Base-by-base conservation (phyloP, 2,329 filamentous ascomycete species). In the Pseudogymnoascus sp. region DNA sequence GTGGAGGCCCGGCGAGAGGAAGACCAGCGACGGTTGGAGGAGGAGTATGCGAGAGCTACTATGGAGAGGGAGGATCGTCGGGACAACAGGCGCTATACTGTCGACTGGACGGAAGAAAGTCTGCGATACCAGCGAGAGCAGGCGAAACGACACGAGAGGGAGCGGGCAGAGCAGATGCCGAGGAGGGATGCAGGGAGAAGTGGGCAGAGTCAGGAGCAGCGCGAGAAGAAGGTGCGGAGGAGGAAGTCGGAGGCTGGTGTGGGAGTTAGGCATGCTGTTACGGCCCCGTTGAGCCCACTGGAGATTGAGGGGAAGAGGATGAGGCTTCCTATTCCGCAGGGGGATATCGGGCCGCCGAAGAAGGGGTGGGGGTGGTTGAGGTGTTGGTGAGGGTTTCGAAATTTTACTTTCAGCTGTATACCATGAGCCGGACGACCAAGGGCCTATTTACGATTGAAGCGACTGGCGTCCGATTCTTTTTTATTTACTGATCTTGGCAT, bases 1-100 rank as follows among this genome's bases (percentile, higher is more conserved):
- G 78, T 83, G 54, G 84, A 86, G 76, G 69, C 66, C 15, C 64
- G 71, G 40, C 63, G 66, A 59, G 26, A 59, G 13, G 66, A 68
- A 1, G 41, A 54, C n/a, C 47, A 54, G 29, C 47, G n/a, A 17
- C 26, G 47, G n/a, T 15, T 54, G 9, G 47, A 54, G 5, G 47
- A 54, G 29, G 47, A 54, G 47, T 54, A 54, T 54, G 47, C 47
- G 9, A 54, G 47, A 15, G 47, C 47, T 11, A 54, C 47, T 33
- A 15, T 10, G 5, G 47, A 54, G n/a, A 54, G 47, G 29, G 47
- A 54, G 47, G 13, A 9, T 1, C 26, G 15, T 2, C 8, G 44
- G 5, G 47, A 54, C 17, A 54, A 54, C 9, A 54, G 47, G 15
- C 47, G 47, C 2, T 54, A 54, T 33, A 54, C 47, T 17, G 47